A percentile compares a stretch with the other conserved stretches of the same genome.
phyloP scores from a whole-genome alignment of 495 filamentous ascomycete genomes.

The Bacidia gigantensis region DNA sequence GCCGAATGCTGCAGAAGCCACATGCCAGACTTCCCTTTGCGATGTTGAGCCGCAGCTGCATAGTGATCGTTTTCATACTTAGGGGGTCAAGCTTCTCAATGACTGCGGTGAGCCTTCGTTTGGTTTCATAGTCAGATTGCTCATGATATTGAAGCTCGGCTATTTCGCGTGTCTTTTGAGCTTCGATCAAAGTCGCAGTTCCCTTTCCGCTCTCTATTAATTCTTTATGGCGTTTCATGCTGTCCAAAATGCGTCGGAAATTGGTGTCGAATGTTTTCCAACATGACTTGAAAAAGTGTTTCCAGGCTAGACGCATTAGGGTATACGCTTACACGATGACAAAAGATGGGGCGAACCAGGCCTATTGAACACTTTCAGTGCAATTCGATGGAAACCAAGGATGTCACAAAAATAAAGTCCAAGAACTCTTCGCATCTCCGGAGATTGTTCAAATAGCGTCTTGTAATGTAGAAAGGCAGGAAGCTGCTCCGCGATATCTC shows the following conservation, averaged over 20 bases:
- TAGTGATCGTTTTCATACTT: background rate
- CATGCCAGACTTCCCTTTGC: background rate
- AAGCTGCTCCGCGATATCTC: background rate
- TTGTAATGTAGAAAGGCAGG: constrained; percentile 15
- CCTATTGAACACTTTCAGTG: constrained; percentile 21
- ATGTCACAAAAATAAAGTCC: constrained; percentile 32
- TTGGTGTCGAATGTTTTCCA: background rate
- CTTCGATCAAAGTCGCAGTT: background rate
- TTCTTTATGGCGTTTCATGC: background rate
- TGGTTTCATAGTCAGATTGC: background rate
- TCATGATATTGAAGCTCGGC: background rate
- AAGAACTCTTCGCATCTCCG: constrained; percentile 21
- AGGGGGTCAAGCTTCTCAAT: background rate
- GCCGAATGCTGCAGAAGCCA: background rate
- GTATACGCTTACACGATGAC: background rate
- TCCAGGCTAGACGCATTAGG: background rate
- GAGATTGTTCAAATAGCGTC: constrained; percentile 18
- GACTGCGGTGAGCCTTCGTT: background rate
- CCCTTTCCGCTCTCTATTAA: background rate
- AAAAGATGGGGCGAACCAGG: background rate
- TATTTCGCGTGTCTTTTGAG: background rate
- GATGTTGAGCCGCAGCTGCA: background rate
- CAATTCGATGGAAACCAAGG: constrained; percentile 28
- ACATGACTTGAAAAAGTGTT: background rate
- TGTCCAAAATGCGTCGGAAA: background rate